Conservation (phyloP, 2,329 filamentous ascomycete species). For the Neoarthrinium moseri region DNA sequence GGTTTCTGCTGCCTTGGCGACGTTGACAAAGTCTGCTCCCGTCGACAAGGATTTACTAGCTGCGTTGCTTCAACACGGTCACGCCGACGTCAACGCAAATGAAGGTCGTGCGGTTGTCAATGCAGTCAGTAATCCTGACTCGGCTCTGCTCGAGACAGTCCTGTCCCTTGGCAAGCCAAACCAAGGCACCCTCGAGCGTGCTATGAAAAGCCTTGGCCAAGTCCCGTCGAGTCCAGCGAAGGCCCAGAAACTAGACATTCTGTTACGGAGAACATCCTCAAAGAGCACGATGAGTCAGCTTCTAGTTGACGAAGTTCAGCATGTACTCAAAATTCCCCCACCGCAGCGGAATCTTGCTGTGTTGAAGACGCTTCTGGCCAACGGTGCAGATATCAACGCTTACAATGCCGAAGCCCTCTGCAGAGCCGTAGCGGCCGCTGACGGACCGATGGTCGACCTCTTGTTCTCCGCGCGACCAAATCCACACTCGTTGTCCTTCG, state of each 20-base stretch:
- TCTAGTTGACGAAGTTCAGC: constrained; percentile 51
- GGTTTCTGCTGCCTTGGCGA: constrained; percentile 40
- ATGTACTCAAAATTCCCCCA: constrained; percentile 35
- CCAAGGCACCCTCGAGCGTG: constrained; percentile 39
- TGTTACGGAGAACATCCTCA: constrained; percentile 42
- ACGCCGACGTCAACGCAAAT: constrained; percentile 51
- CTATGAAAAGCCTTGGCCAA: constrained; percentile 40
- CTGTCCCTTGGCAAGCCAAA: constrained; percentile 45
- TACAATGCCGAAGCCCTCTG: constrained; percentile 51
- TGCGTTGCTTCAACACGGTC: constrained; percentile 48
- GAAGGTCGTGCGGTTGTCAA: constrained; percentile 40
- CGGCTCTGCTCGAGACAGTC: constrained; percentile 46
- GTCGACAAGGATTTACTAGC: constrained; percentile 49
- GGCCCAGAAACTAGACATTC: constrained; percentile 45
- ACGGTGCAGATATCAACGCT: constrained; percentile 55
- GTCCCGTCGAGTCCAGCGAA: constrained; percentile 45
- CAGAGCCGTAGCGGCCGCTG: constrained; percentile 45
- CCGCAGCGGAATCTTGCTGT: constrained; percentile 40
- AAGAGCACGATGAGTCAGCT: constrained; percentile 43
- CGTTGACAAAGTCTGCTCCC: constrained; percentile 40
- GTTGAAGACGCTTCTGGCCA: constrained; percentile 44
- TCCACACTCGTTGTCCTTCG: constrained; percentile 43
- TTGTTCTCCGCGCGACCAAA: constrained; percentile 42
- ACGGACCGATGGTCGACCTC: constrained; percentile 45
- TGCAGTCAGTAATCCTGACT: constrained; percentile 41